Percentiles rank a stretch among this genome's conserved stretches.
Evolutionary conservation across 1,139 yeast genomes (phyloP).

Genomic region (Saccharomyces hybrid): DNA sequence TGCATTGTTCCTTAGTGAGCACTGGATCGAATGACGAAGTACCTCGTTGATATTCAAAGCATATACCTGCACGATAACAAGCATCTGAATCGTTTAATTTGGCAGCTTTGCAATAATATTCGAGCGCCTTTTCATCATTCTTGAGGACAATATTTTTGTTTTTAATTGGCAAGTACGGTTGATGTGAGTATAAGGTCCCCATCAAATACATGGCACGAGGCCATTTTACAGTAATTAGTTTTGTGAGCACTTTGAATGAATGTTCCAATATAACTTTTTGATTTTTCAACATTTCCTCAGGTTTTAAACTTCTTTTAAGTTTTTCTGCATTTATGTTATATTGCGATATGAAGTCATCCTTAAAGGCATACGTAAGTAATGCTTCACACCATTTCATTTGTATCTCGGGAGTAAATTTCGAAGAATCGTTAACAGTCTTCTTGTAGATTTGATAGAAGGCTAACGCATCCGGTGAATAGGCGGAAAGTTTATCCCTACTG

Average conservation of each 20-base stretch:
- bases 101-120: slow-evolving; percentile 52
- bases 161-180: slow-evolving; percentile 23
- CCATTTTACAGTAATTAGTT: slow-evolving; percentile 38
- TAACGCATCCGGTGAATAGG: slow-evolving; percentile 17
- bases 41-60: slow-evolving; percentile 63
- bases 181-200: slow-evolving; percentile 55
- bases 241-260: slow-evolving; percentile 51
- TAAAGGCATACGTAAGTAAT: slow-evolving; percentile 39
- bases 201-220: slow-evolving; percentile 49
- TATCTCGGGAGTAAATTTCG: slow-evolving; percentile 36
- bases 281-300: slow-evolving; percentile 43
- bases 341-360: slow-evolving; percentile 34
- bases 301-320: slow-evolving; percentile 33
- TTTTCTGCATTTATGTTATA: slow-evolving; percentile 42
- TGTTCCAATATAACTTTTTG: slow-evolving; percentile 49
- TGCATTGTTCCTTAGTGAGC: slow-evolving; percentile 34
- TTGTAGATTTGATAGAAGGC: slow-evolving; percentile 19
- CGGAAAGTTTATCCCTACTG: slow-evolving; percentile 10
- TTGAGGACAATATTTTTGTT: slow-evolving; percentile 42
- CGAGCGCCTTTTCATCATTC: slow-evolving; percentile 54
- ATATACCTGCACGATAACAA: slow-evolving; percentile 59
- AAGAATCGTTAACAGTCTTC: slow-evolving; percentile 22
- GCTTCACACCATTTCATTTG: slow-evolving; percentile 47
- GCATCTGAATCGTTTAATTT: slow-evolving; percentile 50
- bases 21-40: slow-evolving; percentile 14